Evolutionary conservation across 192 early-diverging fungal genomes (phyloP).

Genomic region (Chytriomyces sp.): DNA sequence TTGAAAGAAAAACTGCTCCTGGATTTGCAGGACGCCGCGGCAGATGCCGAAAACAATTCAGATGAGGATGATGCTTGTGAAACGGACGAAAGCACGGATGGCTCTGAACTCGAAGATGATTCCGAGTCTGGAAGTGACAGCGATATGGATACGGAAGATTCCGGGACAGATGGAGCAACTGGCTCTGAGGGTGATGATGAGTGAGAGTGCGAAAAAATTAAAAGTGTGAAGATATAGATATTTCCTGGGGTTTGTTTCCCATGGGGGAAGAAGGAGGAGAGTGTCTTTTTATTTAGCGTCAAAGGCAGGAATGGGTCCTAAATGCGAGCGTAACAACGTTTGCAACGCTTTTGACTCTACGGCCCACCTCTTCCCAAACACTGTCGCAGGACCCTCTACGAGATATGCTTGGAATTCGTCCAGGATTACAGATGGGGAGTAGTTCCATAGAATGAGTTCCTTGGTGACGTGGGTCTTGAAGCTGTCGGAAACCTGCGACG

Average conservation of each 20-base stretch:
- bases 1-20: conserved; percentile 33
- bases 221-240: too few species aligned
- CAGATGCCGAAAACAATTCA: neutral
- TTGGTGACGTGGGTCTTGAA: conserved; percentile 35
- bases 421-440: conserved; percentile 41
- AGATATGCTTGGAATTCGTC: conserved; percentile 66
- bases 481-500: conserved; percentile 22
- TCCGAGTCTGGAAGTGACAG: neutral
- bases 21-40: conserved; percentile 12
- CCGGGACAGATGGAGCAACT: neutral
- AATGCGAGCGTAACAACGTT: conserved; percentile 16
- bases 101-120: conserved; percentile 3
- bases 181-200: neutral
- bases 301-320: conserved; percentile 15
- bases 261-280: neutral
- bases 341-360: conserved; percentile 27
- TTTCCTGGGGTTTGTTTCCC: too few species aligned
- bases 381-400: conserved; percentile 48
- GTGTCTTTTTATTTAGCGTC: neutral
- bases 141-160: neutral
- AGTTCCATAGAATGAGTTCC: conserved; percentile 52
- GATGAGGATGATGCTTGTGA: neutral
- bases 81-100: neutral
- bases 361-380: conserved; percentile 56
- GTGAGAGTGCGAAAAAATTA: neutral